Evolutionary conservation across 169 alveolate species (phyloP).

Genomic region (Plasmodium fragile): DNA sequence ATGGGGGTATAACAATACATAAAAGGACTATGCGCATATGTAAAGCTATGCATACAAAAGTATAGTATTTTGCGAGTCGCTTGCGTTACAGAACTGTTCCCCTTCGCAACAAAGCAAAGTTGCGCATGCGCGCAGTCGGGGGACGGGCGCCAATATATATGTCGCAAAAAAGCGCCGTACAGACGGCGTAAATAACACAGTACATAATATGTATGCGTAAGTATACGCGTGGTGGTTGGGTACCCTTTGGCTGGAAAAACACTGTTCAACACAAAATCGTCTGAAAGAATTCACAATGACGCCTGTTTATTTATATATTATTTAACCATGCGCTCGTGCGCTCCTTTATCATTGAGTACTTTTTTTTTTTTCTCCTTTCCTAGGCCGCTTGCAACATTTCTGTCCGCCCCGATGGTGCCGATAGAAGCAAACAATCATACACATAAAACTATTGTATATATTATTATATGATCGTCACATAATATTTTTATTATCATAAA

Average conservation of each 20-base stretch:
- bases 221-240: background rate
- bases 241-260: background rate
- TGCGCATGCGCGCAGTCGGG: background rate
- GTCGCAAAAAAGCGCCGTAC: background rate
- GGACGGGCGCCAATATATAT: background rate
- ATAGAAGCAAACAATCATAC: background rate
- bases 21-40: background rate
- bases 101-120: background rate
- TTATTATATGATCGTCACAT: background rate
- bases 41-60: background rate
- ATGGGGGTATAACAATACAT: background rate
- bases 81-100: background rate
- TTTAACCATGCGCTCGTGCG: background rate
- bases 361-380: too few relatives aligned
- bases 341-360: background rate
- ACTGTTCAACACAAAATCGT: background rate
- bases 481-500: background rate
- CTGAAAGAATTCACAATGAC: background rate
- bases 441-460: background rate
- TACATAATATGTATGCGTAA: background rate
- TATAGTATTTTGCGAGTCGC: background rate
- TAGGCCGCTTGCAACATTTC: background rate
- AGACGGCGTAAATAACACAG: background rate
- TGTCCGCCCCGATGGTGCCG: background rate
- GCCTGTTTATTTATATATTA: too few relatives aligned